Base-by-base conservation (phyloP, 768 basidiomycete genomes). In the Boletus patriciae region DNA sequence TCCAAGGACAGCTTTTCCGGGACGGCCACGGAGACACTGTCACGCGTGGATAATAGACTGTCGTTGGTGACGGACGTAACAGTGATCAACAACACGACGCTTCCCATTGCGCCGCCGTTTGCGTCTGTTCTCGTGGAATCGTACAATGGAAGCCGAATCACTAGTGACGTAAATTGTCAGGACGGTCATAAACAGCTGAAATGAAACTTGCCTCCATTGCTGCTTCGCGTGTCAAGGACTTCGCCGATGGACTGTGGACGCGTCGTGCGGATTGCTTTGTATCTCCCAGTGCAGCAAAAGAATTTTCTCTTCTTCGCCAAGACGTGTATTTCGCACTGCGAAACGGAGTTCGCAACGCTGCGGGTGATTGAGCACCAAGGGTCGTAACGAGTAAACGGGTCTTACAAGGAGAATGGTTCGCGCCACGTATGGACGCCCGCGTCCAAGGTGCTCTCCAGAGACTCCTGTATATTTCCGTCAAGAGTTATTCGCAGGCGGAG, bases 91-190 rank as follows among this genome's bases (percentile, higher is more conserved):
- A 71, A 65, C 51, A 60, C 62, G 56, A 70, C 52, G 60, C 58
- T 65, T 67, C 69, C 69, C 59, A 59, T 59, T 59, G 59, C 61
- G 37, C 58, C 65, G 57, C 59, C 60, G 65, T 59, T 65, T 65
- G 54, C 21, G 59, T 70, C 67, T 58, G 69, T 54, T 69, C 50
- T 70, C 46, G 60, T 65, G 63, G 65, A 62, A 63, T 69, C 62
- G 56, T 63, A 70, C 63, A 70, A 71, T 71, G 69, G 69, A 70
- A 70, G 69, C 25, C 55, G 67, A 37, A 70, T 50, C n/a, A 36
- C 69, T 70, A 44, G 29, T 66, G 66, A 70, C 69, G 69, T 70
- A 70, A 70, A 67, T 34, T 51, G 49, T 66, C 29, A 71, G 61
- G 55, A 63, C 16, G 52, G 61, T 62, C 63, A 70, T 65, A 66